Evolutionary conservation across 2,329 filamentous ascomycete genomes (phyloP).

Genomic region (Aureobasidium sp.): DNA sequence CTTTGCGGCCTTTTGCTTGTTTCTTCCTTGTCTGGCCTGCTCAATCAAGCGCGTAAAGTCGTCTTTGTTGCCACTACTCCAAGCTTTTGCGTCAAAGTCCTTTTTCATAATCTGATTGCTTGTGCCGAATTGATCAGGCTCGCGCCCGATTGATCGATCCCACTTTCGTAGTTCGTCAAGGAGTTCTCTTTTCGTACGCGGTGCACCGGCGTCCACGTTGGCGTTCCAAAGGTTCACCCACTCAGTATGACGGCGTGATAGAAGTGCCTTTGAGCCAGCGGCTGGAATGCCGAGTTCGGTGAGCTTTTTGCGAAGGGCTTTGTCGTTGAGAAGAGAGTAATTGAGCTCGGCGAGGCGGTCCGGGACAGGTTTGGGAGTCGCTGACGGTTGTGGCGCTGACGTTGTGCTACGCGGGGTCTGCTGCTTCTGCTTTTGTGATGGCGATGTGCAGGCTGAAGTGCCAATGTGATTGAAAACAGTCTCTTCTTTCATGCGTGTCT

Average conservation of each 20-base stretch:
- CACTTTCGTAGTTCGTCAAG: conserved; percentile 74
- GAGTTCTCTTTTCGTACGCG: conserved; percentile 64
- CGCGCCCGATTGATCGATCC: conserved; percentile 71
- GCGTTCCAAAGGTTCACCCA: conserved; percentile 97
- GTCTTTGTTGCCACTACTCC: conserved; percentile 63
- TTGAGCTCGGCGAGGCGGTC: conserved; percentile 73
- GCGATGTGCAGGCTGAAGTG: conserved; percentile 40
- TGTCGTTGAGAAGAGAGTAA: conserved; percentile 81
- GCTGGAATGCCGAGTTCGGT: conserved; percentile 70
- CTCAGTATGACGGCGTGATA: conserved; percentile 79
- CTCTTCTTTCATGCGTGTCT: conserved; percentile 68
- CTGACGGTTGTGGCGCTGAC: conserved; percentile 4
- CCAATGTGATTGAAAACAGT: conserved; percentile 78
- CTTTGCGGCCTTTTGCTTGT: conserved; percentile 21
- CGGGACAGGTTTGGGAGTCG: conserved; percentile 24
- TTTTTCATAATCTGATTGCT: conserved; percentile 64
- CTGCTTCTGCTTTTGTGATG: neutral
- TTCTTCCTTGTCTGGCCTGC: conserved; percentile 54
- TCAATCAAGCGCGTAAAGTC: conserved; percentile 78
- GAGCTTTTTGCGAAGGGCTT: conserved; percentile 71
- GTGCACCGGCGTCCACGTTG: conserved; percentile 78
- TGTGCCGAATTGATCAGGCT: conserved; percentile 33
- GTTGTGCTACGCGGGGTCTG: neutral
- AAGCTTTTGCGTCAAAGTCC: conserved; percentile 74
- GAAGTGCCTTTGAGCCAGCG: conserved; percentile 58